Percentiles rank a stretch among this genome's conserved stretches.
Evolutionary conservation across 2,329 filamentous ascomycete genomes (phyloP).

Genomic region (Fusarium sp.): DNA sequence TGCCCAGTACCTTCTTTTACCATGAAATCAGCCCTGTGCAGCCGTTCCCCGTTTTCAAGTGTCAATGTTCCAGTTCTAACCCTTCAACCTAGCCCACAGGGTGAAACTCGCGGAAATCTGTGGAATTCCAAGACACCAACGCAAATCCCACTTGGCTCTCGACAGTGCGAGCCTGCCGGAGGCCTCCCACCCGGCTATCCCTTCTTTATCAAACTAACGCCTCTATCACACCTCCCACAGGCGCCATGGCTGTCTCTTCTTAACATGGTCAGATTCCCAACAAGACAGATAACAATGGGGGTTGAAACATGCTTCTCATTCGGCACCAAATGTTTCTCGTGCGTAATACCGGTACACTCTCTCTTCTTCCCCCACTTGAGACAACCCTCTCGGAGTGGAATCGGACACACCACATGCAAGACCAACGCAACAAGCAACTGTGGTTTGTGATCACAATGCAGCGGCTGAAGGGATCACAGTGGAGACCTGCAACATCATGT

Average conservation of each 20-base stretch:
- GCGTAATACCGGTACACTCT: background rate
- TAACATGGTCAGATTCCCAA: background rate
- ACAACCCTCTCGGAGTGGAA: background rate
- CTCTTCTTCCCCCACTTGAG: background rate
- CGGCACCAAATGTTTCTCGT: background rate
- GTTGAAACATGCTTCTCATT: background rate
- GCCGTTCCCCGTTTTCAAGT: background rate
- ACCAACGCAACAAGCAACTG: background rate
- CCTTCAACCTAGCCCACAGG: too few relatives aligned
- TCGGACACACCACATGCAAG: background rate
- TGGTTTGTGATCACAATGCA: background rate
- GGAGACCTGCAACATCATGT: background rate
- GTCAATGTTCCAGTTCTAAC: background rate
- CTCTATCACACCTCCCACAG: background rate
- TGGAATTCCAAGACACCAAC: background rate
- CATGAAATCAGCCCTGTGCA: background rate
- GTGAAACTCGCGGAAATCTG: background rate
- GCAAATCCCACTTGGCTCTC: background rate
- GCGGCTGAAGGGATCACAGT: background rate
- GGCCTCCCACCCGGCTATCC: background rate
- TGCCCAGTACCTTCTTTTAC: too few relatives aligned
- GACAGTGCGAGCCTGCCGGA: background rate
- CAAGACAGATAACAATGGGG: background rate
- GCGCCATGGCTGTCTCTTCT: background rate
- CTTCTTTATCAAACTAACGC: too few relatives aligned